Conservation (phyloP, 768 basidiomycete species). For the Boletus pseudopeckii region DNA sequence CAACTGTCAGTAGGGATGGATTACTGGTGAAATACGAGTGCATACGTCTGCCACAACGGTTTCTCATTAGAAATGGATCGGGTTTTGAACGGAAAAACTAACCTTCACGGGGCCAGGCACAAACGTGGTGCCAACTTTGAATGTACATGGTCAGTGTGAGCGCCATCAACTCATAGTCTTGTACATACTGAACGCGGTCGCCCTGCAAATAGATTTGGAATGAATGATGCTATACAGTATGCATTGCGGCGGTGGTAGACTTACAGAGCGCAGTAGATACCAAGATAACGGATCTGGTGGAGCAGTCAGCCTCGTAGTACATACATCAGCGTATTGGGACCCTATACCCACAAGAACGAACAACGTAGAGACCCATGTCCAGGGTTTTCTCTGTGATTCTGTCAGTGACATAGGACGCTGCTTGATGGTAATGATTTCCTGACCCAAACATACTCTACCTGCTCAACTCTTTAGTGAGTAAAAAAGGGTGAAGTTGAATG, state of each 20-base stretch:
- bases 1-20: neutral
- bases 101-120: neutral
- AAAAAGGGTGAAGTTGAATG: neutral
- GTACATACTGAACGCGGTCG: neutral
- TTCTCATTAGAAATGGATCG: neutral
- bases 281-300: neutral
- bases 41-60: neutral
- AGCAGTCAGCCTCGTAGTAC: neutral
- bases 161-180: neutral
- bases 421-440: neutral
- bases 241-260: neutral
- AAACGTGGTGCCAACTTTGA: neutral
- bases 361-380: neutral
- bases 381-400: neutral
- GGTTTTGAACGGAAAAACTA: neutral
- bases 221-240: neutral
- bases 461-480: neutral
- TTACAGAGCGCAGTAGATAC: neutral
- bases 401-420: neutral
- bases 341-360: neutral
- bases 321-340: neutral
- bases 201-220: neutral
- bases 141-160: neutral
- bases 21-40: neutral
- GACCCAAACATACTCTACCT: neutral